These are phyloP conservation scores for Trifolium pratense DNA, from an alignment of 306 rosid species.

Conservation along the genomic window DNA sequence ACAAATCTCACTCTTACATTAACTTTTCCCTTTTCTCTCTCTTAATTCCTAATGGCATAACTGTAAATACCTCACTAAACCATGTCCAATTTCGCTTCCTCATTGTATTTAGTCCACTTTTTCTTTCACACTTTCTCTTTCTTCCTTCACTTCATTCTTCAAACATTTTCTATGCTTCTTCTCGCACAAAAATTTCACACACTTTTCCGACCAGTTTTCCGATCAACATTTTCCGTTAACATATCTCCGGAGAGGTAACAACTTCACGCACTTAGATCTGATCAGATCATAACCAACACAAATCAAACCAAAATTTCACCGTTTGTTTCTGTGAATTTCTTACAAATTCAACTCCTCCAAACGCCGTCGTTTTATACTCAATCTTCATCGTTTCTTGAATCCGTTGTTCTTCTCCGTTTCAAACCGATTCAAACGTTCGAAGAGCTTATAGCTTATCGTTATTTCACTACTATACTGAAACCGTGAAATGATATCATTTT, in stretches of 20 bases:
- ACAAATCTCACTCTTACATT: slow-evolving; percentile 24
- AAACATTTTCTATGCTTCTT: slow-evolving; percentile 6
- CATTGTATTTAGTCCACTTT: slow-evolving; percentile 41
- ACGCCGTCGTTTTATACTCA: background rate
- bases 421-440: slow-evolving; percentile 8
- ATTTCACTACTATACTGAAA: background rate
- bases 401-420: slow-evolving; percentile 28
- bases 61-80: slow-evolving; percentile 20
- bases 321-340: background rate
- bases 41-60: slow-evolving; percentile 44
- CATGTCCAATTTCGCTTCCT: background rate
- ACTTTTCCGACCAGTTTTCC: slow-evolving; percentile 28
- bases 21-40: background rate
- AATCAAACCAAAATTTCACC: background rate
- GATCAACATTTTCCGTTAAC: background rate
- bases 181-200: slow-evolving; percentile 2
- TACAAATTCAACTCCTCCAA: background rate
- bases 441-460: background rate
- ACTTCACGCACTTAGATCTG: slow-evolving; percentile 47
- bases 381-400: background rate
- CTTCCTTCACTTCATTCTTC: background rate
- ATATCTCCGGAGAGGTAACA: slow-evolving; percentile 1
- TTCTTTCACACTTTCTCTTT: background rate
- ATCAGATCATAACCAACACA: slow-evolving; percentile 31
- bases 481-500: too few relatives aligned